phyloP scores from a whole-genome alignment of 2,329 filamentous ascomycete genomes.

The Hymenoscyphus occultus region DNA sequence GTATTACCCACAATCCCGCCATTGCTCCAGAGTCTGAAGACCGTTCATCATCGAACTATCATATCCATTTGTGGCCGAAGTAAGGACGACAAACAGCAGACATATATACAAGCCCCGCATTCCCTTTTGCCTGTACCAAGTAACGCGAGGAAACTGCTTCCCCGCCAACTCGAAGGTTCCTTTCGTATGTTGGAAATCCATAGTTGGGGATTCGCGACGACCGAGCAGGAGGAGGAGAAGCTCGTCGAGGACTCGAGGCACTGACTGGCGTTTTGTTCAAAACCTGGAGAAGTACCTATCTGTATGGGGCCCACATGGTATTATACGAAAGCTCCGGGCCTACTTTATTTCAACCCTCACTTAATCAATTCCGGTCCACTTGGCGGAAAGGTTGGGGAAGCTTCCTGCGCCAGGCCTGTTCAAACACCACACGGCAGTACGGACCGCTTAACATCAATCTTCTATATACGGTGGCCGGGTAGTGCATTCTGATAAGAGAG shows the following conservation, averaged over 20 bases:
- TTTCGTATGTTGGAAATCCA: slow-evolving; percentile 25
- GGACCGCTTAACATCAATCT: slow-evolving; percentile 20
- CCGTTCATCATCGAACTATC: slow-evolving; percentile 43
- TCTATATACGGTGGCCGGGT: slow-evolving; percentile 16
- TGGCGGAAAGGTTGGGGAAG: slow-evolving; percentile 9
- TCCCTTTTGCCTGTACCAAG: slow-evolving; percentile 51
- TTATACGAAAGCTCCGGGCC: slow-evolving; percentile 17
- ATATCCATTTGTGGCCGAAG: slow-evolving; percentile 45
- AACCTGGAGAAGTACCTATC: slow-evolving; percentile 19
- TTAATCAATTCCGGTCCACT: slow-evolving; percentile 18
- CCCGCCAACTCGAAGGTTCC: slow-evolving; percentile 23
- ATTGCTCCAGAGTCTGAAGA: slow-evolving; percentile 42
- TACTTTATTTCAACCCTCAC: slow-evolving; percentile 16
- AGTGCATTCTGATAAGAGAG: slow-evolving; percentile 7
- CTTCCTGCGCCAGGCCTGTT: slow-evolving; percentile 18
- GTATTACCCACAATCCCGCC: slow-evolving; percentile 35
- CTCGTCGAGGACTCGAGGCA: slow-evolving; percentile 16
- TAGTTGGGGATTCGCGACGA: slow-evolving; percentile 13
- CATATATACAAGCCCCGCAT: slow-evolving; percentile 33
- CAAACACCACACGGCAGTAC: slow-evolving; percentile 20
- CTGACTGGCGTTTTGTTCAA: slow-evolving; percentile 15
- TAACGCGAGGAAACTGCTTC: slow-evolving; percentile 33
- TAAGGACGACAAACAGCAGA: slow-evolving; percentile 19
- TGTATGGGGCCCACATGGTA: slow-evolving; percentile 19
- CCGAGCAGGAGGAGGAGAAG: slow-evolving; percentile 6